Percentiles rank a stretch among this genome's conserved stretches.
phyloP scores from a whole-genome alignment of 2,329 filamentous ascomycete genomes.

The Calonectria leucothoes region DNA sequence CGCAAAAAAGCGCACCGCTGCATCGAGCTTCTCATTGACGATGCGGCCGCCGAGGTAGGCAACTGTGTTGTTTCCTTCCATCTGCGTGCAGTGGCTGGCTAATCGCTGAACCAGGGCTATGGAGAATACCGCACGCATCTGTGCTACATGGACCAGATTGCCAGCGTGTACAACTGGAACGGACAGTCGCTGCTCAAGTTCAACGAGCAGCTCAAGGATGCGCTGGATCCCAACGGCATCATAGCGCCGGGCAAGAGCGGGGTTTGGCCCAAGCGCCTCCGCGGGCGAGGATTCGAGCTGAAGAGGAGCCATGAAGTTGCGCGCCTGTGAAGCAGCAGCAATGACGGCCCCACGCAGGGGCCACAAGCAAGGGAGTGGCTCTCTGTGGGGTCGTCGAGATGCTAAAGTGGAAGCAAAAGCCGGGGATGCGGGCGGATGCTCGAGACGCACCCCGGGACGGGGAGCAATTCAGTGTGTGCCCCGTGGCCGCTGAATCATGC shows the following conservation, averaged over 20 bases:
- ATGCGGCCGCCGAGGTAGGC: not conserved
- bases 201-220: conserved; percentile 18
- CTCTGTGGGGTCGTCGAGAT: not conserved
- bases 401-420: not conserved
- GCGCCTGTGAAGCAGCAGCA: not conserved
- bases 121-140: conserved; percentile 24
- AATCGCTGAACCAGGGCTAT: not conserved
- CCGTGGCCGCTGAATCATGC: not conserved
- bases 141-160: conserved; percentile 18
- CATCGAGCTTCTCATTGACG: not conserved
- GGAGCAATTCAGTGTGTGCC: not conserved
- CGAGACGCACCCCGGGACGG: not conserved
- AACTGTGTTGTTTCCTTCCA: not conserved
- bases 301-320: not conserved
- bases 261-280: conserved; percentile 15
- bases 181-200: not conserved
- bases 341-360: not conserved
- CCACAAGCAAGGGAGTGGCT: not conserved
- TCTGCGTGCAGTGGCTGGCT: no score
- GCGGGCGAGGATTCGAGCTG: not conserved
- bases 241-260: conserved; percentile 20
- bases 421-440: not conserved
- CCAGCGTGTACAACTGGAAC: conserved; percentile 14
- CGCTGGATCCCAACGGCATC: conserved; percentile 23
- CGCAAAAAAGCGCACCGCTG: not conserved